A percentile compares a stretch with the other conserved stretches of the same genome.
These are phyloP conservation scores for Teratosphaeria zuluensis DNA, from an alignment of 2,329 filamentous ascomycete species.

Conservation along the genomic window DNA sequence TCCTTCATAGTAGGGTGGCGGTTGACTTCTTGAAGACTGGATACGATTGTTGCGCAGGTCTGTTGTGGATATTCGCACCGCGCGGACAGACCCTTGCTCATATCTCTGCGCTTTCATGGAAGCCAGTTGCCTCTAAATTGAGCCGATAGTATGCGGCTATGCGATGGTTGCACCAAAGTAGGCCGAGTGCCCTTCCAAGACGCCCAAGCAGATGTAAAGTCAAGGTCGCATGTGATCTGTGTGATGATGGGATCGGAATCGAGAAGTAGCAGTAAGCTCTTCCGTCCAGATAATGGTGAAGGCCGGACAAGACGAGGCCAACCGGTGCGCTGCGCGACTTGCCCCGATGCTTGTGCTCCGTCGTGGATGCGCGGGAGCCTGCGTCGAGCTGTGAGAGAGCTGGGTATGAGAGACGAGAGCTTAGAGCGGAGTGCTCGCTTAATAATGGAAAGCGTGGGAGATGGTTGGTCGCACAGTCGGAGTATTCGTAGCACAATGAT, in stretches of 20 bases:
- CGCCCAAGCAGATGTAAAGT: neutral
- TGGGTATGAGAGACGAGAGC: neutral
- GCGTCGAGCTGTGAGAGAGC: slow-evolving; percentile 1
- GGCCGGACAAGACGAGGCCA: neutral
- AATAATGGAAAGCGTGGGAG: slow-evolving; percentile 12
- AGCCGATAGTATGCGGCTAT: slow-evolving; percentile 7
- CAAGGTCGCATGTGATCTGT: neutral
- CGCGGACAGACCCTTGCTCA: slow-evolving; percentile 2
- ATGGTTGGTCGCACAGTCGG: slow-evolving; percentile 23
- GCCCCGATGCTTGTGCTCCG: neutral
- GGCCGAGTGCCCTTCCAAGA: neutral
- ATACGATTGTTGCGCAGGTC: slow-evolving; percentile 12
- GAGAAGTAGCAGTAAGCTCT: neutral
- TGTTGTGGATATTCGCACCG: slow-evolving; percentile 6
- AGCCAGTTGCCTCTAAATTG: slow-evolving; percentile 3
- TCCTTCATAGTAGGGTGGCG: slow-evolving; percentile 14
- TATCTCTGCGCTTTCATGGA: slow-evolving; percentile 9
- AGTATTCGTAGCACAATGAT: slow-evolving; percentile 19
- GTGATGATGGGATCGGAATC: neutral
- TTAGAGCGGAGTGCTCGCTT: slow-evolving; percentile 10
- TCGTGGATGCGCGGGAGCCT: neutral
- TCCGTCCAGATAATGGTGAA: neutral
- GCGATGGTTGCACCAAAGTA: neutral
- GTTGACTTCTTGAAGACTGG: slow-evolving; percentile 9
- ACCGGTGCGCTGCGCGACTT: neutral